Evolutionary conservation across 108 stramenopile genomes (phyloP).

Genomic region (Hondaea fermentalgiana): DNA sequence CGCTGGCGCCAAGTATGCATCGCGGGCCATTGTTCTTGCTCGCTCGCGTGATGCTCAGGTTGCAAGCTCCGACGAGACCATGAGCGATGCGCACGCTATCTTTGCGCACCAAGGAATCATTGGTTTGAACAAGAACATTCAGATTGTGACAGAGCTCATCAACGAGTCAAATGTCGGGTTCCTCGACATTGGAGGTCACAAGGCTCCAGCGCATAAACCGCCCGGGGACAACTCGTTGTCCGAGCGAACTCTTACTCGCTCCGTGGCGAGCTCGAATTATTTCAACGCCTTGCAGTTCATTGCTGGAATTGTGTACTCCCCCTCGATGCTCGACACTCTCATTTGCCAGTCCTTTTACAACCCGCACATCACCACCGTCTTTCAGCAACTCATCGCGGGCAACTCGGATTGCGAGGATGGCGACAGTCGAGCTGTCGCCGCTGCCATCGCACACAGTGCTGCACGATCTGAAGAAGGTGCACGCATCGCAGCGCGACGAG

Average conservation of each 20-base stretch:
- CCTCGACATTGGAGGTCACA: not conserved
- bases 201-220: not conserved
- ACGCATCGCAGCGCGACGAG: not conserved
- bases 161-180: constrained; percentile 1
- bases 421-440: not conserved
- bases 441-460: not conserved
- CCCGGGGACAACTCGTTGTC: not conserved
- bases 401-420: not conserved
- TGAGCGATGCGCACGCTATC: not conserved
- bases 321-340: constrained; percentile 9
- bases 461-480: not conserved
- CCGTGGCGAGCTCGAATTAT: not conserved
- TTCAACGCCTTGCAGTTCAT: not conserved
- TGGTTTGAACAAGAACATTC: not conserved
- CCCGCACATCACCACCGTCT: not conserved
- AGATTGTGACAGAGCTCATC: constrained; percentile 12
- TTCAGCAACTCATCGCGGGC: not conserved
- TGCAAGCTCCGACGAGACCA: not conserved
- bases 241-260: not conserved
- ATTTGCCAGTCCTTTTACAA: constrained; percentile 12
- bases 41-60: not conserved
- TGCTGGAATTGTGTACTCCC: not conserved
- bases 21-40: not conserved
- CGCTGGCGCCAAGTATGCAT: not conserved
- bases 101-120: constrained; percentile 10